Evolutionary conservation across 2,329 filamentous ascomycete species (phyloP).

Genomic region (Whalleya microplaca): DNA sequence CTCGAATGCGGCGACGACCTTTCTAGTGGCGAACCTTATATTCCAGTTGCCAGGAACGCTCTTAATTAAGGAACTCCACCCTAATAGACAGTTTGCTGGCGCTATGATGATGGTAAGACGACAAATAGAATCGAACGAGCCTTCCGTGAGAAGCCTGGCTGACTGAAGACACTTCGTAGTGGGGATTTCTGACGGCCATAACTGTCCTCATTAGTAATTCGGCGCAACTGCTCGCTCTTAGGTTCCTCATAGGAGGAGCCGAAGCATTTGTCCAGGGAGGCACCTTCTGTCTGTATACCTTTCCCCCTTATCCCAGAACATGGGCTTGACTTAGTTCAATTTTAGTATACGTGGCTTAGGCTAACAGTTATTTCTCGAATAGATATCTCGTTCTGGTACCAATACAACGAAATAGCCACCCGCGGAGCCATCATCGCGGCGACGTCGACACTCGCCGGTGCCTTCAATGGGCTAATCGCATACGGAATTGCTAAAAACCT

Average conservation of each 20-base stretch:
- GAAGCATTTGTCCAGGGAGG: constrained; percentile 32
- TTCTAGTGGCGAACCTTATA: constrained; percentile 25
- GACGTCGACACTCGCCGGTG: constrained; percentile 27
- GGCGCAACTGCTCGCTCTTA: constrained; percentile 20
- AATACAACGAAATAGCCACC: constrained; percentile 30
- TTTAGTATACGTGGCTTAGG: neutral
- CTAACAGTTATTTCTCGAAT: neutral
- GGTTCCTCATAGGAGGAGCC: constrained; percentile 27
- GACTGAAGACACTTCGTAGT: constrained; percentile 19
- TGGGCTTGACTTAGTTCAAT: too few species aligned
- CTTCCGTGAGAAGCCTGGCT: constrained; percentile 1
- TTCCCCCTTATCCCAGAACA: neutral
- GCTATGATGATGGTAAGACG: constrained; percentile 26
- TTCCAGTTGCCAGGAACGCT: constrained; percentile 33
- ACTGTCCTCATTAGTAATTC: constrained; percentile 22
- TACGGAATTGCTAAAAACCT: constrained; percentile 26
- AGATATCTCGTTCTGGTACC: constrained; percentile 35
- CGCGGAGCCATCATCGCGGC: constrained; percentile 29
- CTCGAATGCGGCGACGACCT: constrained; percentile 26
- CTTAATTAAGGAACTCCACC: constrained; percentile 27
- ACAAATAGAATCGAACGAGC: neutral
- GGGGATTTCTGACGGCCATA: constrained; percentile 30
- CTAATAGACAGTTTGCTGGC: constrained; percentile 27
- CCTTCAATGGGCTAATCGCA: constrained; percentile 33
- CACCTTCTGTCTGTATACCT: constrained; percentile 25